Conservation (phyloP, 768 basidiomycete species). For the Amanita rimosa region DNA sequence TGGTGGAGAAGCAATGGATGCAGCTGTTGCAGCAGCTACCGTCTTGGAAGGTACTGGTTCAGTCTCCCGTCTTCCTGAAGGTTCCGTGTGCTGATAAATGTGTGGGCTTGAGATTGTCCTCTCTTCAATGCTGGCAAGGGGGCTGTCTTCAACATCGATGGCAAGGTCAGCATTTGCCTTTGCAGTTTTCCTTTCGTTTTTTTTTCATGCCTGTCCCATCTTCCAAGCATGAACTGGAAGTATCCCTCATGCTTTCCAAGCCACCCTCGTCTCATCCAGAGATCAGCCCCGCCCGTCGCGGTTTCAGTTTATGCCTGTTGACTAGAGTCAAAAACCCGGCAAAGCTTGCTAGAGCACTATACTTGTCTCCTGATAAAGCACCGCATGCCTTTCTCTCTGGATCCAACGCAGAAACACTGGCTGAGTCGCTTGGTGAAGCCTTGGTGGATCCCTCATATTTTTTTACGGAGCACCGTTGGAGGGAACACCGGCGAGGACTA, state of each 20-base stretch:
- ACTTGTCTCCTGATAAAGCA: conserved; percentile 49
- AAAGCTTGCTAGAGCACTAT: conserved; percentile 55
- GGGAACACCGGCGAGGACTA: conserved; percentile 61
- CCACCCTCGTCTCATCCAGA: conserved; percentile 57
- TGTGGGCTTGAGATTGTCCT: conserved; percentile 41
- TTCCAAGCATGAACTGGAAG: conserved; percentile 70
- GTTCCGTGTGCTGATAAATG: background rate
- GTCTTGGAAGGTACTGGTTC: conserved; percentile 51
- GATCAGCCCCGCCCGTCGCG: conserved; percentile 49
- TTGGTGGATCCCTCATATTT: conserved; percentile 71
- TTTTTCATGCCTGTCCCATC: background rate
- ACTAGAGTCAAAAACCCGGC: conserved; percentile 65
- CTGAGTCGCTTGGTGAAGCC: conserved; percentile 37
- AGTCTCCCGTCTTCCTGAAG: background rate
- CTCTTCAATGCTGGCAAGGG: conserved; percentile 76
- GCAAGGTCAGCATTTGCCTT: conserved; percentile 43
- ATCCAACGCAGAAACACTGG: conserved; percentile 47
- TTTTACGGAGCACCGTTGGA: conserved; percentile 67
- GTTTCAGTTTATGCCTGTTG: conserved; percentile 53
- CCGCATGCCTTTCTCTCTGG: conserved; percentile 71
- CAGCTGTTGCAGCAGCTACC: conserved; percentile 63
- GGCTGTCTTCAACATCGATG: conserved; percentile 72
- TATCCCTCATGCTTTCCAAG: conserved; percentile 71
- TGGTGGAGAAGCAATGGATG: conserved; percentile 79
- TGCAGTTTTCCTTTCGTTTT: background rate